A percentile compares a stretch with the other conserved stretches of the same genome.
phyloP scores from a whole-genome alignment of 2,329 filamentous ascomycete genomes.

The Aureobasidium sp. region DNA sequence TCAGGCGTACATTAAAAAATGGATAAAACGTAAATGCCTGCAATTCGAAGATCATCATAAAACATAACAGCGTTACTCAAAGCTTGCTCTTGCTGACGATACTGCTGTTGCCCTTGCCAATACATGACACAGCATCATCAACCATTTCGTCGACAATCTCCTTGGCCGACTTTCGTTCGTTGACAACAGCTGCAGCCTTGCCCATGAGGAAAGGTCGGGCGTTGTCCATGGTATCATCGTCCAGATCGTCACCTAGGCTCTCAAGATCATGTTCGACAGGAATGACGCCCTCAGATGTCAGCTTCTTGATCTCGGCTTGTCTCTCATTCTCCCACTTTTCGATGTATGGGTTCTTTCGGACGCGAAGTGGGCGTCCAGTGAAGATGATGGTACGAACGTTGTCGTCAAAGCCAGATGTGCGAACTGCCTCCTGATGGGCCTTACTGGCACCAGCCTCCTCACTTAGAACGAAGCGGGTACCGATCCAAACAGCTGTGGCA shows the following conservation, averaged over 20 bases:
- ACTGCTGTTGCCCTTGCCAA: constrained; percentile 20
- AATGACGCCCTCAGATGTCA: constrained; percentile 81
- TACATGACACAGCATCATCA: constrained; percentile 51
- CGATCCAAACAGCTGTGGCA: constrained; percentile 88
- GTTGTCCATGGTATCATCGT: constrained; percentile 85
- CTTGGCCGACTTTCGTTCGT: constrained; percentile 86
- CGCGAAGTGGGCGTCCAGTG: constrained; percentile 88
- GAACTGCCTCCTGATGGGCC: constrained; percentile 90
- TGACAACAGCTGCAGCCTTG: constrained; percentile 88
- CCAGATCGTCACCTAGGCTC: constrained; percentile 55
- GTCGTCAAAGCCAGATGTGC: constrained; percentile 86
- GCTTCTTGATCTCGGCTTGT: constrained; percentile 78
- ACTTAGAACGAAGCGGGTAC: constrained; percentile 87
- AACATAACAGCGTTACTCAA: constrained; percentile 10
- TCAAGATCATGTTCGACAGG: constrained; percentile 94
- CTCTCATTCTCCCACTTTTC: constrained; percentile 94
- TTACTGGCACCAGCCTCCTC: constrained; percentile 92
- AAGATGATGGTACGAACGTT: constrained; percentile 98
- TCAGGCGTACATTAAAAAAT: not conserved
- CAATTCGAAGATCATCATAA: not conserved
- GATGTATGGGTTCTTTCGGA: constrained; percentile 91
- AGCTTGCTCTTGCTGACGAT: constrained; percentile 29
- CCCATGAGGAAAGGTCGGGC: constrained; percentile 92
- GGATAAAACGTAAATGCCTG: not conserved
- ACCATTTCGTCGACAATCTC: constrained; percentile 93